Evolutionary conservation across 2,329 filamentous ascomycete species (phyloP).

Genomic region (Xylaria hypoxylon): DNA sequence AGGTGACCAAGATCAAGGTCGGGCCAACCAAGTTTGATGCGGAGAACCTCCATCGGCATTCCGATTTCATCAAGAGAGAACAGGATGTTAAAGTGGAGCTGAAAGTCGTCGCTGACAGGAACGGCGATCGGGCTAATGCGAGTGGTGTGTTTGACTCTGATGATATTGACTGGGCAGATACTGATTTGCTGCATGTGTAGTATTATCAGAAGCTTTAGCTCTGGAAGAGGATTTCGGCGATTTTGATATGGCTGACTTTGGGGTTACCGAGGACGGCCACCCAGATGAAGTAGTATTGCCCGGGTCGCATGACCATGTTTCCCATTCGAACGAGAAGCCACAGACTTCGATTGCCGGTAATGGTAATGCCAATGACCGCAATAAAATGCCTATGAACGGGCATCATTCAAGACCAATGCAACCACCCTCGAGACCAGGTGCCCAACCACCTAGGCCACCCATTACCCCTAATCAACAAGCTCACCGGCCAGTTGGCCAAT

Average conservation of each 20-base stretch:
- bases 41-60: constrained; percentile 82
- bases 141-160: constrained; percentile 62
- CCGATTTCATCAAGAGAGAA: constrained; percentile 76
- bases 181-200: constrained; percentile 52
- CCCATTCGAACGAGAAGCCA: constrained; percentile 49
- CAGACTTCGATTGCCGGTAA: constrained; percentile 40
- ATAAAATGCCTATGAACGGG: constrained; percentile 47
- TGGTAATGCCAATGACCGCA: constrained; percentile 43
- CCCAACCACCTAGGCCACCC: constrained; percentile 50
- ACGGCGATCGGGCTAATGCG: constrained; percentile 41
- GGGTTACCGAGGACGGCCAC: constrained; percentile 74
- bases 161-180: constrained; percentile 50
- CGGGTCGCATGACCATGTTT: constrained; percentile 46
- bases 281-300: constrained; percentile 79
- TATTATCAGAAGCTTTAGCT: constrained; percentile 49
- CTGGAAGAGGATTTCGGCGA: constrained; percentile 61
- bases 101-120: constrained; percentile 51
- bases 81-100: constrained; percentile 45
- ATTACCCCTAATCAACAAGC: constrained; percentile 53
- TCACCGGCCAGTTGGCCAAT: constrained; percentile 44
- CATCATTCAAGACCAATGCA: constrained; percentile 51
- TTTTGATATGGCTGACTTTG: constrained; percentile 82
- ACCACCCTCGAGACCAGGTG: constrained; percentile 53
- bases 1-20: constrained; percentile 90
- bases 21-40: constrained; percentile 82